Percentiles rank a stretch among this genome's conserved stretches.
Conservation (phyloP, 306 rosid species). For the Trifolium pratense region DNA sequence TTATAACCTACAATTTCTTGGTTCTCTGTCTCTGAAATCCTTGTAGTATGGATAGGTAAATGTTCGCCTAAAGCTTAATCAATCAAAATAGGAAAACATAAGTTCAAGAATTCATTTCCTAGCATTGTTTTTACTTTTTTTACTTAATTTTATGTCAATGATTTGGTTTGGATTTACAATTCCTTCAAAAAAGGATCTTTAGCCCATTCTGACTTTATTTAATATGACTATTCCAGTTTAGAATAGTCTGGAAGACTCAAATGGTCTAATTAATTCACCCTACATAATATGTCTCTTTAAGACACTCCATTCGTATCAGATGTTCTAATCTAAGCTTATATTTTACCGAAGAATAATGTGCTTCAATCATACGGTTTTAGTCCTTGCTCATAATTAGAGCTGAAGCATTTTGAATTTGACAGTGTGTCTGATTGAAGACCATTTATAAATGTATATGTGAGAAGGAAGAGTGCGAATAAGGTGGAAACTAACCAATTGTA, state of each 20-base stretch:
- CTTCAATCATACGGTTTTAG: slow-evolving; percentile 1
- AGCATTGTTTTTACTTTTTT: neutral
- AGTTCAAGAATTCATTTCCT: neutral
- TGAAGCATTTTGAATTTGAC: slow-evolving; percentile 20
- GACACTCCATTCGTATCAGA: slow-evolving; percentile 2
- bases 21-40: slow-evolving; percentile 1
- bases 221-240: slow-evolving; percentile 18
- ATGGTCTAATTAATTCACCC: slow-evolving; percentile 10
- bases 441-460: neutral
- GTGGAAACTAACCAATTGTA: neutral
- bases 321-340: neutral
- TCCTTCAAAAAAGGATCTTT: neutral
- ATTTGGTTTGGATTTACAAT: slow-evolving; percentile 17
- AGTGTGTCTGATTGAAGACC: neutral
- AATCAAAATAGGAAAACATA: neutral
- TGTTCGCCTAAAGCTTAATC: neutral
- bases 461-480: neutral
- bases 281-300: slow-evolving; percentile 10
- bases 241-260: neutral
- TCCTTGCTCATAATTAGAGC: slow-evolving; percentile 22
- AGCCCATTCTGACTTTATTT: neutral
- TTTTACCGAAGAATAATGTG: slow-evolving; percentile 11
- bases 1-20: neutral
- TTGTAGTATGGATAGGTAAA: slow-evolving; percentile 6
- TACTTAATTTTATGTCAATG: slow-evolving; percentile 4